Conservation (phyloP, 2,329 filamentous ascomycete genomes). For the Verticillium isaacii region DNA sequence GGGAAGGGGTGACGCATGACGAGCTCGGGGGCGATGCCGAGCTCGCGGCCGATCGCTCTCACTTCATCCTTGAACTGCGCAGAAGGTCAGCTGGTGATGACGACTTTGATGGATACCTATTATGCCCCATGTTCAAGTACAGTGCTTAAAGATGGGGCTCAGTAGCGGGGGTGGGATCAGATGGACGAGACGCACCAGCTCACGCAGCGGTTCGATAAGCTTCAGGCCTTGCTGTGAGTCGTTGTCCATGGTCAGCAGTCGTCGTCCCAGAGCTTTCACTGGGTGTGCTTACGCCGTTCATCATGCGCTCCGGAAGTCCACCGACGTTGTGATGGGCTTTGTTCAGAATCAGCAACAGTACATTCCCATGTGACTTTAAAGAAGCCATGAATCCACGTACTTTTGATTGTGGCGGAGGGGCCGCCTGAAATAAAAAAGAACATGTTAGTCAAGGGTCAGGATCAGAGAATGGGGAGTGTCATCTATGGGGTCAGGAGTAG, state of each 20-base stretch:
- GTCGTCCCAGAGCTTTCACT: not conserved
- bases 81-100: not conserved
- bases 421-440: not conserved
- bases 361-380: too few species aligned
- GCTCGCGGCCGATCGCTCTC: constrained; percentile 48
- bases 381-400: too few species aligned
- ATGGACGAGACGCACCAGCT: constrained; percentile 37
- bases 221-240: constrained; percentile 37
- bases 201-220: constrained; percentile 73
- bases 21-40: constrained; percentile 34
- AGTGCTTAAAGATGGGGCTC: too few species aligned
- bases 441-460: constrained; percentile 7
- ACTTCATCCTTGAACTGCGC: constrained; percentile 20
- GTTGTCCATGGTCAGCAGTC: not conserved
- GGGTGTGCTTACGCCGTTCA: constrained; percentile 21
- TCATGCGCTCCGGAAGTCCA: constrained; percentile 29
- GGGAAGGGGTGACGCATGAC: constrained; percentile 78
- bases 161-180: not conserved
- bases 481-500: too few species aligned
- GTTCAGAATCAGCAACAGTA: constrained; percentile 41
- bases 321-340: constrained; percentile 39
- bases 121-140: too few species aligned
- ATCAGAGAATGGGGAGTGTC: too few species aligned
- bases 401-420: not conserved
- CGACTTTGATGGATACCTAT: too few species aligned